Conservation (phyloP, 768 basidiomycete species). For the Suillus sp. region DNA sequence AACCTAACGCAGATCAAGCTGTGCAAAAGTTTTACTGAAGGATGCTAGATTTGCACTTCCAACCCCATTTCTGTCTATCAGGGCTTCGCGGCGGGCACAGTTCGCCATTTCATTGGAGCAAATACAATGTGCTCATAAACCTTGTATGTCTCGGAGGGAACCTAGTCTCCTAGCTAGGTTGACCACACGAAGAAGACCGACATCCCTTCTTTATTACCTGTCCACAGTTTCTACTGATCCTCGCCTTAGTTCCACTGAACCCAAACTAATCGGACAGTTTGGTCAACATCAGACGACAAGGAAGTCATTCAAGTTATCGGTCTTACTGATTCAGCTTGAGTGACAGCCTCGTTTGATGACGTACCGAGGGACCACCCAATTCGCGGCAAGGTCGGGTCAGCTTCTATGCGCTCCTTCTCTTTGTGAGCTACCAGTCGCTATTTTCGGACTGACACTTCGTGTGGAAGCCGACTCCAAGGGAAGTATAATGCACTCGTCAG, state of each 20-base stretch:
- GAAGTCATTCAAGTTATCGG: neutral
- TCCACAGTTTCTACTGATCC: neutral
- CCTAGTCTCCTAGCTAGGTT: neutral
- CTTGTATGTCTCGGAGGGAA: neutral
- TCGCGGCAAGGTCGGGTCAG: neutral
- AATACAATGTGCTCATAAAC: neutral
- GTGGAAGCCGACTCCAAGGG: neutral
- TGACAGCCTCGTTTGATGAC: neutral
- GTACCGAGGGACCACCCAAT: neutral
- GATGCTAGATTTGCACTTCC: neutral
- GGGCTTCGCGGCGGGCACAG: neutral
- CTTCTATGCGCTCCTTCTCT: slow-evolving; percentile 1
- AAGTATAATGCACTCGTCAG: neutral
- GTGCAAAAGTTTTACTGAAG: neutral
- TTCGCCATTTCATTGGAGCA: neutral
- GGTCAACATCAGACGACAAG: neutral
- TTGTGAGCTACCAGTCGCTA: neutral
- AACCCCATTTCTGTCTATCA: neutral
- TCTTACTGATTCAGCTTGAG: neutral
- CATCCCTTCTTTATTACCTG: neutral
- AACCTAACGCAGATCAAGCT: neutral
- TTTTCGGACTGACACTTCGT: neutral
- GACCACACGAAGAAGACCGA: neutral
- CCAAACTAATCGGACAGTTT: neutral
- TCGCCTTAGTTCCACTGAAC: neutral